Base-by-base conservation (phyloP, 495 filamentous ascomycete species). In the Hypoxylon fuscum region DNA sequence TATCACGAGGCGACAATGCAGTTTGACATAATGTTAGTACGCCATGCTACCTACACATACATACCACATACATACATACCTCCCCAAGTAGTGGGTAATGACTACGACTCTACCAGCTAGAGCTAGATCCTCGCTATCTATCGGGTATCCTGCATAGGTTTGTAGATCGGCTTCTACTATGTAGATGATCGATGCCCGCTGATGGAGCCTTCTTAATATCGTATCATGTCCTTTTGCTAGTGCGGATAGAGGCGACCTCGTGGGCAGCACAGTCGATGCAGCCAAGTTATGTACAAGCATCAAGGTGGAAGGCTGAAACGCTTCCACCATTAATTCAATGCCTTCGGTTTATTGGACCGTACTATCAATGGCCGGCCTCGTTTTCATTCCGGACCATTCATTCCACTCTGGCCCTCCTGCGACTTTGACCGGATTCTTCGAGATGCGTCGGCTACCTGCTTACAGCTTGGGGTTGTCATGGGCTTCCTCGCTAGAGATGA, bases 371-470 rank as follows among this genome's bases (percentile, higher is more conserved):
- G 51, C 17, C 27, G 35, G 45, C 32, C 34, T 61, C 22, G 14
- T 49, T 49, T 61, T 57, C 47, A 37, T 14, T 37, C 51, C 40
- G 55, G 55, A 41, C 50, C 55, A 60, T 59, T 47, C 40, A 46
- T 59, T 52, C 38, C 50, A 50, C 9, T 10, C 37, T 29, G 32
- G 22, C 25, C 40, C 12, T 15, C 12, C 12, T 15, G 2, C n/a
- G 35, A 4, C 35, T n/a, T 14, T 53, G 52, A 15, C 57, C 52
- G 41, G 14, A 66, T 66, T 49, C 63, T 61, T 66, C 57, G 41
- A 66, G 40, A 38, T 66, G 63, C 63, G 27, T 61, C 63, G 63
- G 57, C 40, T 61, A 15, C 57, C 56, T 61, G 57, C 63, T 53
- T 55, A 66, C 42, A 45, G 20, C 42, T 3, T 15, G 11, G 42